These are phyloP conservation scores for Mycena indigotica DNA, from an alignment of 768 basidiomycete species.

Conservation along the genomic window DNA sequence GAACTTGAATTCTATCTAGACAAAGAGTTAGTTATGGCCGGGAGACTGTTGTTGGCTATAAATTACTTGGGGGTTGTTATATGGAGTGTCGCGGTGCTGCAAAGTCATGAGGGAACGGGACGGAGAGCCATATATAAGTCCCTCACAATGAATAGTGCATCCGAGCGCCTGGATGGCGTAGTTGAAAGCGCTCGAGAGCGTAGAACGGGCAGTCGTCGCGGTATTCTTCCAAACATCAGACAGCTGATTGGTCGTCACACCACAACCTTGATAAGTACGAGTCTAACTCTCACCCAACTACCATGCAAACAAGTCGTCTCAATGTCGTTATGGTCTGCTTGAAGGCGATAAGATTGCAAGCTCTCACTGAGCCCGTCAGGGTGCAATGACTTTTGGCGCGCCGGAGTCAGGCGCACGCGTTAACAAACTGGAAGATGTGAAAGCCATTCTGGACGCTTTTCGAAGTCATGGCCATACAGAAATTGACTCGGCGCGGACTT, in stretches of 20 bases:
- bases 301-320: constrained; percentile 44
- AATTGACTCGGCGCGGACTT: constrained; percentile 55
- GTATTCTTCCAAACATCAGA: constrained; percentile 38
- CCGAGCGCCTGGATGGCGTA: constrained; percentile 59
- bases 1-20: constrained; percentile 90
- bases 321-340: constrained; percentile 53
- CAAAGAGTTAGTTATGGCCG: too few species aligned
- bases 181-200: constrained; percentile 41
- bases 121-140: constrained; percentile 2
- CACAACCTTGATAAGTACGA: too few species aligned
- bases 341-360: background rate
- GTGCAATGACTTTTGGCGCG: constrained; percentile 59
- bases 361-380: constrained; percentile 31
- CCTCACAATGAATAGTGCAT: constrained; percentile 86
- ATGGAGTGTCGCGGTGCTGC: constrained; percentile 91
- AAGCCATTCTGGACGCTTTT: constrained; percentile 57
- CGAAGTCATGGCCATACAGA: constrained; percentile 54
- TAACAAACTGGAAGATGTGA: constrained; percentile 48
- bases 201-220: constrained; percentile 32
- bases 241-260: too few species aligned
- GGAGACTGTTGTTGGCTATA: background rate
- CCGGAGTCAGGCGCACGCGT: constrained; percentile 53
- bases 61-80: constrained; percentile 82
- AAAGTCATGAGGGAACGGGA: constrained; percentile 17
- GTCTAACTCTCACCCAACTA: background rate